phyloP scores from a whole-genome alignment of 306 rosid genomes.

The Prunus mongolica region DNA sequence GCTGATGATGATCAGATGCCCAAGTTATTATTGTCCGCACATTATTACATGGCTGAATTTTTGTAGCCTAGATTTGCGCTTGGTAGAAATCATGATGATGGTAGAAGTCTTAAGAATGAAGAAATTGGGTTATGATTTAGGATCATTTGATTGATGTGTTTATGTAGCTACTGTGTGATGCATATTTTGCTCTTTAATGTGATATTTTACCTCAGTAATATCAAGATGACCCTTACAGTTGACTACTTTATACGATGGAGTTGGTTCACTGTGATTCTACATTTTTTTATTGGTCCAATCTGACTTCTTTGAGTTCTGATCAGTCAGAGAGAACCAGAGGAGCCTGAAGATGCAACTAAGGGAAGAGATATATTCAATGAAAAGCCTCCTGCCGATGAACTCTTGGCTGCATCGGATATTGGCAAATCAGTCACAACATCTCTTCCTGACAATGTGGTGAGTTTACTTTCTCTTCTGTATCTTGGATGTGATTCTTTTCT shows the following conservation, averaged over 20 bases:
- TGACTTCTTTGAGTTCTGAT: constrained; percentile 14
- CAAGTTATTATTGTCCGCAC: neutral
- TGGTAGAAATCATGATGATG: neutral
- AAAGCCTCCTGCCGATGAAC: constrained; percentile 97
- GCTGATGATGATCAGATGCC: neutral
- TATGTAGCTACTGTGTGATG: neutral
- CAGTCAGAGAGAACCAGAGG: constrained; percentile 99
- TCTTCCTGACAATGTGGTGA: constrained; percentile 96
- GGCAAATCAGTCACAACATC: constrained; percentile 90
- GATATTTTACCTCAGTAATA: neutral
- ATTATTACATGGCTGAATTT: neutral
- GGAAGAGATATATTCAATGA: constrained; percentile 98
- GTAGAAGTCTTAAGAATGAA: neutral
- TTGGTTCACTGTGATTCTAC: constrained; percentile 1
- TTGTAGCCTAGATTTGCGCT: neutral
- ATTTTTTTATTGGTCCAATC: constrained; percentile 17
- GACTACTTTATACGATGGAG: constrained; percentile 12
- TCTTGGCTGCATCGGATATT: constrained; percentile 90
- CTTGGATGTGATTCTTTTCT: neutral
- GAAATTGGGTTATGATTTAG: neutral
- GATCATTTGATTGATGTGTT: neutral
- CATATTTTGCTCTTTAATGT: neutral
- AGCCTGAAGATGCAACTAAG: constrained; percentile 98
- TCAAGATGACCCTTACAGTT: constrained; percentile 9
- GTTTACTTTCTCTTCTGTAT: constrained; percentile 17